A percentile compares a stretch with the other conserved stretches of the same genome.
Evolutionary conservation across 495 filamentous ascomycete genomes (phyloP).

Genomic region (Penicillium crystallinum): DNA sequence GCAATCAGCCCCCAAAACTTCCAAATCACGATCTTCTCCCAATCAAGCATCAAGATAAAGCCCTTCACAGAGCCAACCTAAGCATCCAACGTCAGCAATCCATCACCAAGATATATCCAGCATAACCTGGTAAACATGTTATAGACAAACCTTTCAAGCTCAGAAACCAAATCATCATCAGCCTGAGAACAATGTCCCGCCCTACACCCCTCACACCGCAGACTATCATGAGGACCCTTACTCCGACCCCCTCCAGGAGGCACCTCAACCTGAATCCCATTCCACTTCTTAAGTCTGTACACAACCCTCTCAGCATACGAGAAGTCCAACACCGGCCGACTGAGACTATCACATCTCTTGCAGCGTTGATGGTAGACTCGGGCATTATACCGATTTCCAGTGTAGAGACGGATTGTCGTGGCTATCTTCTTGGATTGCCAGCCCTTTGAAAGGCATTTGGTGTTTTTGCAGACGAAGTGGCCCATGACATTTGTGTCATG

Average conservation of each 20-base stretch:
- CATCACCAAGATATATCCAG: no score
- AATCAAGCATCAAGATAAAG: no score
- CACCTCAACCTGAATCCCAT: slow-evolving; percentile 34
- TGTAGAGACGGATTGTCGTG: slow-evolving; percentile 44
- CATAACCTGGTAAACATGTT: no score
- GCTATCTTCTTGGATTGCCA: slow-evolving; percentile 41
- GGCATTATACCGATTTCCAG: slow-evolving; percentile 39
- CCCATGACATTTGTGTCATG: slow-evolving; percentile 29
- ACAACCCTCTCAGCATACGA: slow-evolving; percentile 47
- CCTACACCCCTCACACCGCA: slow-evolving; percentile 48
- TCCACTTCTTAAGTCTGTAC: slow-evolving; percentile 48
- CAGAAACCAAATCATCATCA: slow-evolving; percentile 2
- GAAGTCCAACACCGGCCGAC: slow-evolving; percentile 32
- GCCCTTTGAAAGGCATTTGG: slow-evolving; percentile 11
- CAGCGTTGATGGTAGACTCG: slow-evolving; percentile 47
- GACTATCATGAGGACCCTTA: slow-evolving; percentile 35
- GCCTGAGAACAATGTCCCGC: slow-evolving; percentile 34
- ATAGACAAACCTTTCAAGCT: not conserved
- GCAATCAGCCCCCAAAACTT: no score
- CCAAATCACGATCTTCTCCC: no score
- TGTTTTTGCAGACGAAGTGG: slow-evolving; percentile 25
- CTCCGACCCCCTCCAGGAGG: slow-evolving; percentile 21
- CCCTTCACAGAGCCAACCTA: no score
- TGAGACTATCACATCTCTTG: slow-evolving; percentile 27
- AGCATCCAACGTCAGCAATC: no score